Base-by-base conservation (phyloP, 164 flowering plant species). In the Buxus sempervirens region DNA sequence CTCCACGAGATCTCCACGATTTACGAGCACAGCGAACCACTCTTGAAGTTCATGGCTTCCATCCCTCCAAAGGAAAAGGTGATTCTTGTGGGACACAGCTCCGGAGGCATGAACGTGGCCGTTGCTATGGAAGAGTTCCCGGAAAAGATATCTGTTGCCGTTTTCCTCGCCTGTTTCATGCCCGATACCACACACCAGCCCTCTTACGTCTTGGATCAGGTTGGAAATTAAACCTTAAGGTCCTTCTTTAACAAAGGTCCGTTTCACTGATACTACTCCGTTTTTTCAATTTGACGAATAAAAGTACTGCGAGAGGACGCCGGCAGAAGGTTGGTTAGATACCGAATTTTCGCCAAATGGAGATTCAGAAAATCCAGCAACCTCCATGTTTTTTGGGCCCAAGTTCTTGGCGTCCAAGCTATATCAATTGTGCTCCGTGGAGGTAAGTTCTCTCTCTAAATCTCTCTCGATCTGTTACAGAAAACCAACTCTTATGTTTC, bases 291-390 rank as follows among this genome's bases (percentile, higher is more conserved):
- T 59, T 58, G 16, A 5, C 41, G 18, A 28, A 15, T 14, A 7
- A 19, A 59, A 76, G 80, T 69, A 20, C 9, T 22, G 42, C 0
- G 65, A 69, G 54, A 62, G 54, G 27, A 51, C 62, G 20, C 78
- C 84, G 10, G 20, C 56, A 32, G 81, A 68, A 5, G 48, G 0
- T 0, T 84, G 82, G 80, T 0, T 78, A 72, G 90, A 85, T 72
- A 80, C 82, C 10, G 66, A 74, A 54, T 78, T 84, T 21, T 48
- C 56, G 24, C 20, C 67, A 12, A 62, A 67, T 49, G 63, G 65
- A 19, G 57, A 13, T 14, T 9, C 72, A 0, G 45, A 25, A 36
- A 54, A 65, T 42, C 69, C 69, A 8, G 55, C 18, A 8, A 53
- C 64, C 1, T 24, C 75, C 6, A 48, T 77, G 49, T 6, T 70